A percentile compares a stretch with the other conserved stretches of the same genome.
Evolutionary conservation across 1,139 yeast species (phyloP).

Genomic region (Candida sojae): DNA sequence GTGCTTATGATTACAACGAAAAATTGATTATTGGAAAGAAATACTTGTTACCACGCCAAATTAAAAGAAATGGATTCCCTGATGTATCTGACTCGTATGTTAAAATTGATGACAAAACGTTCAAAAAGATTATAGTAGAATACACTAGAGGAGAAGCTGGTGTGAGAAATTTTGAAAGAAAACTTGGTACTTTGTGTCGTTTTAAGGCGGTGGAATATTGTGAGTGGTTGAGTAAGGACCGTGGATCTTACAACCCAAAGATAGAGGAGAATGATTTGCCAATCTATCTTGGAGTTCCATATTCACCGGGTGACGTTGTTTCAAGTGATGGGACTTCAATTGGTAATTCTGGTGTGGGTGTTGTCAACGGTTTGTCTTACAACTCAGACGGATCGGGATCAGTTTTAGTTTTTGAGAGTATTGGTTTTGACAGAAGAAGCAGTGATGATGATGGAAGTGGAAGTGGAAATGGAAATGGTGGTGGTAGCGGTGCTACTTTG

Average conservation of each 20-base stretch:
- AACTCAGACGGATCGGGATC: slow-evolving; percentile 90
- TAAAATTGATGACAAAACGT: slow-evolving; percentile 47
- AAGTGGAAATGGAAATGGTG: slow-evolving; percentile 8
- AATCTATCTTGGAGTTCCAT: slow-evolving; percentile 56
- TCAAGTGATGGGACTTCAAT: slow-evolving; percentile 20
- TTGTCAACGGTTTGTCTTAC: slow-evolving; percentile 89
- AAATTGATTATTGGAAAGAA: slow-evolving; percentile 72
- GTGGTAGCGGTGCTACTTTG: slow-evolving; percentile 37
- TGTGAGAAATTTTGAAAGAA: slow-evolving; percentile 75
- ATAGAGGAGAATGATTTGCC: slow-evolving; percentile 49
- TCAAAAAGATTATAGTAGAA: slow-evolving; percentile 61
- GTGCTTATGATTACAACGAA: slow-evolving; percentile 82
- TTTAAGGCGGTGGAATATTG: slow-evolving; percentile 81
- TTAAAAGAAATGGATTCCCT: slow-evolving; percentile 68
- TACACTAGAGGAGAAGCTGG: slow-evolving; percentile 85
- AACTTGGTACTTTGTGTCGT: slow-evolving; percentile 72
- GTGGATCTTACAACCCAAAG: slow-evolving; percentile 29
- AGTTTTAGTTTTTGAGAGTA: slow-evolving; percentile 76
- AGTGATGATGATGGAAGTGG: slow-evolving; percentile 25
- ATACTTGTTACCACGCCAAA: slow-evolving; percentile 80
- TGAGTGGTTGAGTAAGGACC: slow-evolving; percentile 28
- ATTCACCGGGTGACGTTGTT: slow-evolving; percentile 23
- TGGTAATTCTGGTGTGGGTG: slow-evolving; percentile 54
- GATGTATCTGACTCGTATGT: slow-evolving; percentile 29
- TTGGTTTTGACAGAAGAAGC: slow-evolving; percentile 55